These are phyloP conservation scores for Nannochloropsis salina DNA, from an alignment of 108 stramenopile genomes.

Conservation along the genomic window DNA sequence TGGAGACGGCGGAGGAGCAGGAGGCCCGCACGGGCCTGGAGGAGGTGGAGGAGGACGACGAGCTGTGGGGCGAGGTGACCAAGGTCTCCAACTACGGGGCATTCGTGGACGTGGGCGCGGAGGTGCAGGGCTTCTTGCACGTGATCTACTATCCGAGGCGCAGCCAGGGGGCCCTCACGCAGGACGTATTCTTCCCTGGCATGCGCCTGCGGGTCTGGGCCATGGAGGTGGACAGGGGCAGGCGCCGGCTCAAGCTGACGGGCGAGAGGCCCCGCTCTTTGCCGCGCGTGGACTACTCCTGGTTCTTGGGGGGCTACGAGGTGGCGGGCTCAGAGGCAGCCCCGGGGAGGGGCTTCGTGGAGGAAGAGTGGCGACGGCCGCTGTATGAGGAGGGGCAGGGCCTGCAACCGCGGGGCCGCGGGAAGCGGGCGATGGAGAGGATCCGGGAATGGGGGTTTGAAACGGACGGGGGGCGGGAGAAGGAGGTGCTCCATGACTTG, in stretches of 20 bases:
- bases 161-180: conserved; percentile 17
- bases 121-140: conserved; percentile 77
- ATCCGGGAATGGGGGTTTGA: neutral
- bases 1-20: conserved; percentile 56
- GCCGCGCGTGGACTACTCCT: conserved; percentile 25
- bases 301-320: conserved; percentile 4
- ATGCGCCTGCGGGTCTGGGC: conserved; percentile 40
- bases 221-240: conserved; percentile 31
- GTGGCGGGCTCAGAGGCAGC: neutral
- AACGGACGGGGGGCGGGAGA: neutral
- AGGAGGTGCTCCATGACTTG: neutral
- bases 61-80: conserved; percentile 78
- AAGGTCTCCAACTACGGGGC: conserved; percentile 82
- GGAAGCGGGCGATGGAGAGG: conserved; percentile 9
- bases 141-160: conserved; percentile 78
- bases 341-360: neutral
- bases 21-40: conserved; percentile 62
- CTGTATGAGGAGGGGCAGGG: neutral
- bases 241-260: conserved; percentile 36
- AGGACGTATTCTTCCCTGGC: conserved; percentile 9
- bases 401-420: neutral
- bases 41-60: conserved; percentile 73
- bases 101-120: conserved; percentile 80
- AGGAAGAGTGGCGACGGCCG: neutral
- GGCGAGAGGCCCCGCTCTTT: conserved; percentile 29